Percentiles rank a stretch among this genome's conserved stretches.
These are phyloP conservation scores for Lophium mytilinum DNA, from an alignment of 495 filamentous ascomycete species.

Conservation along the genomic window DNA sequence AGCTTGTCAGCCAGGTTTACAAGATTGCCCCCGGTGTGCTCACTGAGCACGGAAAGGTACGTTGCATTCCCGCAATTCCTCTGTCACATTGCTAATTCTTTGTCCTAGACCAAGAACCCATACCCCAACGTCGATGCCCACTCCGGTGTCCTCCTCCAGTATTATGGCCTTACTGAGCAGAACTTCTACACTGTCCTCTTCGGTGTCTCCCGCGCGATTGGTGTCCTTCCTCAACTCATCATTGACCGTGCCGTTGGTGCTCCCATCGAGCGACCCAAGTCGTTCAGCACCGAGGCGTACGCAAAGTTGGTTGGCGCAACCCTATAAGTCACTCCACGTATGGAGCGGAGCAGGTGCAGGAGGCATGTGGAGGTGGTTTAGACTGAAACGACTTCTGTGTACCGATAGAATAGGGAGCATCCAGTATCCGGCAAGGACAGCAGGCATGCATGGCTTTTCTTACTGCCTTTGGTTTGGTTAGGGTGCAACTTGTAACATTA, in stretches of 20 bases:
- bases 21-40: conserved; percentile 97
- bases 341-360: neutral
- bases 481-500: conserved; percentile 10
- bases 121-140: conserved; percentile 46
- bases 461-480: conserved; percentile 5
- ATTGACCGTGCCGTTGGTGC: conserved; percentile 95
- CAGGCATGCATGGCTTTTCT: neutral
- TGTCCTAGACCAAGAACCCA: conserved; percentile 30
- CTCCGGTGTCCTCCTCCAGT: conserved; percentile 97
- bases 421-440: neutral
- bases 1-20: conserved; percentile 98
- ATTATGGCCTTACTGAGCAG: conserved; percentile 96
- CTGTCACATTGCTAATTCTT: conserved; percentile 48
- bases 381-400: conserved; percentile 12
- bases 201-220: conserved; percentile 93
- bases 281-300: conserved; percentile 93
- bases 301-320: conserved; percentile 87
- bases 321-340: conserved; percentile 52
- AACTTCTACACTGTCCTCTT: conserved; percentile 99
- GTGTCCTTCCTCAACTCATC: conserved; percentile 97
- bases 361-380: neutral
- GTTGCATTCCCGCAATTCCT: conserved; percentile 80
- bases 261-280: conserved; percentile 86
- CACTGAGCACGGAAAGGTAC: conserved; percentile 94
- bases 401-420: conserved; percentile 20